Evolutionary conservation across 2,329 filamentous ascomycete genomes (phyloP).

Genomic region (Pseudogymnoascus sp.): DNA sequence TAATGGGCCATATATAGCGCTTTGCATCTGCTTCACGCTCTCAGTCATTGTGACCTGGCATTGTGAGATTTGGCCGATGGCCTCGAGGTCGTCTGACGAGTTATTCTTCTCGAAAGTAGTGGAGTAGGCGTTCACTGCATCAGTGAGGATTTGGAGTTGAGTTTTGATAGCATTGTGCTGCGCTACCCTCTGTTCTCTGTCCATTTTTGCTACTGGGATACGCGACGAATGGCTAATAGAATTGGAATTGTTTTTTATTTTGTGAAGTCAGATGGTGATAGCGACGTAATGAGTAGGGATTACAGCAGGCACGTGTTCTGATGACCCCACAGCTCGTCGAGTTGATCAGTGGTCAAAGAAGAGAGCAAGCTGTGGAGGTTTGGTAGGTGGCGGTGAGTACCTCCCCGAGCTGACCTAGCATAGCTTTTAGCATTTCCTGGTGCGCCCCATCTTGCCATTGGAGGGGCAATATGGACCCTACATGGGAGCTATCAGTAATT

Average conservation of each 20-base stretch:
- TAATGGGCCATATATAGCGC: slow-evolving; percentile 18
- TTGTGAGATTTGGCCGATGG: background rate
- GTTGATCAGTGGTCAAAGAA: background rate
- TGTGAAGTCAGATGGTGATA: background rate
- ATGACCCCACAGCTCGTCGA: background rate
- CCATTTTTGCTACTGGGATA: background rate
- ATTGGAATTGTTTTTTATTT: background rate
- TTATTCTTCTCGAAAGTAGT: slow-evolving; percentile 3
- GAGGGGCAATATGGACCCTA: background rate
- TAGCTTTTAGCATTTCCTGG: background rate
- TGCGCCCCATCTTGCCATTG: background rate
- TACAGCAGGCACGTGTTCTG: background rate
- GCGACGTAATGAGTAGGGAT: background rate
- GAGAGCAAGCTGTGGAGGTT: background rate
- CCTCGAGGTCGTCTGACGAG: background rate
- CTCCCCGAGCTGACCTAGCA: background rate
- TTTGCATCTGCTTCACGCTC: slow-evolving; percentile 16
- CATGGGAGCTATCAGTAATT: background rate
- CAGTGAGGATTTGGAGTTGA: background rate
- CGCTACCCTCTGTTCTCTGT: slow-evolving; percentile 1
- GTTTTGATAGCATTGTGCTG: slow-evolving; percentile 8
- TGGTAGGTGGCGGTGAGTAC: background rate
- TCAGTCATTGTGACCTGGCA: slow-evolving; percentile 9
- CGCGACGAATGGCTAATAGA: background rate
- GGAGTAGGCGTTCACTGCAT: slow-evolving; percentile 5